Evolutionary conservation across 1,139 yeast genomes (phyloP), one percentile per base, ranked within the genome.

Genomic region (Magnusiomyces tetraspermus): DNA sequence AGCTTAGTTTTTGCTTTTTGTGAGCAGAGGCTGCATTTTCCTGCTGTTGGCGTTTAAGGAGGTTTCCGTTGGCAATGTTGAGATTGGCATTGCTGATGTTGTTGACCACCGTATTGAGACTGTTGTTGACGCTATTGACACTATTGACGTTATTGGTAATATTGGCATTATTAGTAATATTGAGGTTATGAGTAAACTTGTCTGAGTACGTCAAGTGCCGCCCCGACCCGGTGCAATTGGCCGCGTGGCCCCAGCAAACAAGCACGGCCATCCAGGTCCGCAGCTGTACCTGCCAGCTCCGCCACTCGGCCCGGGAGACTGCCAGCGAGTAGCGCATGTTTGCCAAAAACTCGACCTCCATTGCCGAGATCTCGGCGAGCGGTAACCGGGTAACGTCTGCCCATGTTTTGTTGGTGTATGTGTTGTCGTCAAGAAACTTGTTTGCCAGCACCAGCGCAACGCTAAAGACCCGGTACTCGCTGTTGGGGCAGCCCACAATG

Each of bases 341-440:
- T 13, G 59, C 55, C 26, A 70, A 60, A 51, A 70, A 69, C 60
- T 70, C 73, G 33, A 64, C 77, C 70, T 90, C 97, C 68, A 80
- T 75, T 37, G 71, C 69, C 64, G 85, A 85, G 55, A 90, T 75
- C 45, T 76, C 71, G 2, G 64, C 61, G 53, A 85, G 72, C 13
- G 78, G 71, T 59, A 90, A 75, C 42, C 89, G 88, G 13, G 96
- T 85, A 44, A 96, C 95, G 50, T 87, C 92, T 26, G 92, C 79
- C 97, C 97, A 90, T 1, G 96, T 85, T 64, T 80, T 79, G 71
- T 89, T 89, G 57, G 95, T 86, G 65, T 88, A 90, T 38, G 96
- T 89, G 67, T 88, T 87, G 71, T 90, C 97, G 68, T 90, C 97
- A 62, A 87, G 85, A 66, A 87, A 87, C 70, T 90, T 90, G 73